Base-by-base conservation (phyloP, 2,329 filamentous ascomycete species). In the Rhinocladiella mackenziei region DNA sequence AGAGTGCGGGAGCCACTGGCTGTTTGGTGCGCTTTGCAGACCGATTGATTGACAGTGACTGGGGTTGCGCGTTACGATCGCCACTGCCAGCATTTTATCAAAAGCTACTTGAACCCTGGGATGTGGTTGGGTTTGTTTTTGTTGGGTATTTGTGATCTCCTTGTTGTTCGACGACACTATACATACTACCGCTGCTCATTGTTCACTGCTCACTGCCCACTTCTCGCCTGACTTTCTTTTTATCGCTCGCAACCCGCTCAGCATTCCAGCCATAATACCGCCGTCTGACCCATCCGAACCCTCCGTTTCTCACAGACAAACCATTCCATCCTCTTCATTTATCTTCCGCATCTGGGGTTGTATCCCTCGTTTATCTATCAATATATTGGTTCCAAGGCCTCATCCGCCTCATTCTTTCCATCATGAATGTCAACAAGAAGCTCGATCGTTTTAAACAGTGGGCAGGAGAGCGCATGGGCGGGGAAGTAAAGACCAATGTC, bases 391-490 rank as follows among this genome's bases (percentile, higher is more conserved):
- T 15, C 9, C 3, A n/a, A 13, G 32, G 3, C 14, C 8, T 19
- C 18, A n/a, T 28, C 22, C 30, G 22, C 22, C 28, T 13, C 25
- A 7, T 37, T 13, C n/a, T 23, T 13, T n/a, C 28, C 60, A 69
- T 46, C 23, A 79, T 78, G 76, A 78, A 80, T 59, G 72, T 82
- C 65, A 82, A 80, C 68, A 95, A 94, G 75, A 95, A 94, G 65
- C 81, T 97, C 64, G 91, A 89, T 70, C 84, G 91, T 62, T 83
- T 94, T 74, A 94, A 91, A 73, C 91, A 97, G 83, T 97, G 91
- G 91, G 88, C 89, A 26, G 88, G 88, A 57, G 91, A 97, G 72
- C 87, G 89, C 70, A 95, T 97, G 86, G 91, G 91, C 58, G 80
- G 80, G 55, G 89, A 96, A 68, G 78, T 83, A 68, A 92, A 89